Conservation (phyloP, 306 rosid species). For the Lathyrus tuberosus region DNA sequence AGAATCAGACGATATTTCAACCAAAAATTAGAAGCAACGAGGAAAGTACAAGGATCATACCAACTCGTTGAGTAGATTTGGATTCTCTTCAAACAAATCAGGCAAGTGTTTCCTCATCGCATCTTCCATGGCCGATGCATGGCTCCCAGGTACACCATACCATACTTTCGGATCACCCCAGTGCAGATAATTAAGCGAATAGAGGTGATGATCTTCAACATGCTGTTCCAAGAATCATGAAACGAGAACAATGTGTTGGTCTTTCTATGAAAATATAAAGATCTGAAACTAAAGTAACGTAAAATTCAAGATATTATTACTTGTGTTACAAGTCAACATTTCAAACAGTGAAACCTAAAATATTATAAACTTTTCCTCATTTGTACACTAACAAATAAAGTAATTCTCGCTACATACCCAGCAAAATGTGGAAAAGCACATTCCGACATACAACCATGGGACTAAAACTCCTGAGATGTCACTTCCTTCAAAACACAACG, state of each 20-base stretch:
- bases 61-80: conserved; percentile 90
- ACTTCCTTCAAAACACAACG: conserved; percentile 74
- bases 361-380: neutral
- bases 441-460: conserved; percentile 95
- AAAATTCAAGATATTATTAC: conserved; percentile 11
- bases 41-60: conserved; percentile 50
- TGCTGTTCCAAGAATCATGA: conserved; percentile 63
- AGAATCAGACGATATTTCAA: conserved; percentile 6
- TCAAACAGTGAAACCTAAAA: conserved; percentile 22
- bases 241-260: conserved; percentile 35
- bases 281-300: conserved; percentile 34
- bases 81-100: conserved; percentile 84
- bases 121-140: conserved; percentile 71
- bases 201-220: conserved; percentile 97
- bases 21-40: conserved; percentile 24
- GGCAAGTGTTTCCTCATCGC: conserved; percentile 84
- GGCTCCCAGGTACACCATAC: conserved; percentile 92
- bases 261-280: conserved; percentile 29
- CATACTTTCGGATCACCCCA: conserved; percentile 97
- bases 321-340: conserved; percentile 16
- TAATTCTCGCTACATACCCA: conserved; percentile 70
- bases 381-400: conserved; percentile 14
- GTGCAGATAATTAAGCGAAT: conserved; percentile 88
- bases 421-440: conserved; percentile 96
- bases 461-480: conserved; percentile 93